These are phyloP conservation scores for Dalbergia cultrata DNA, from an alignment of 306 rosid species.

Conservation along the genomic window DNA sequence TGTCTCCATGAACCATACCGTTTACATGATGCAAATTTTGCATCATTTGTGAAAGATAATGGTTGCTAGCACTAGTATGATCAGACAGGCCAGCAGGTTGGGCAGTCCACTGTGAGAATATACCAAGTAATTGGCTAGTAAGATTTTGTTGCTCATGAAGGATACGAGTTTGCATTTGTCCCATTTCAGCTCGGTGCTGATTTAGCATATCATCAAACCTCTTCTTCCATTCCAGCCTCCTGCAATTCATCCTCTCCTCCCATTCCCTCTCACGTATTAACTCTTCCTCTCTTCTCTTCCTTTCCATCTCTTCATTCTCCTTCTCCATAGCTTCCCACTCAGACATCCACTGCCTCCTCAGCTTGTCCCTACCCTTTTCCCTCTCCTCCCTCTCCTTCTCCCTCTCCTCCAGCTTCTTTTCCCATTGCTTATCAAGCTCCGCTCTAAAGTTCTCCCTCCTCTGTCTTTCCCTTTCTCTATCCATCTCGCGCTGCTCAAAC, in stretches of 20 bases:
- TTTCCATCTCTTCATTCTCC: conserved; percentile 81
- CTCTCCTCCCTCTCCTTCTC: conserved; percentile 69
- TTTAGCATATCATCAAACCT: conserved; percentile 80
- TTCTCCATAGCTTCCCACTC: conserved; percentile 85
- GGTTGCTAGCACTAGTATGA: conserved; percentile 88
- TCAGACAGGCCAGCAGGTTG: conserved; percentile 87
- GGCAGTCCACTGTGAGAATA: conserved; percentile 92
- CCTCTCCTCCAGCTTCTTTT: conserved; percentile 71
- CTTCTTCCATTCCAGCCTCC: conserved; percentile 85
- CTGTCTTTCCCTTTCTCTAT: conserved; percentile 80
- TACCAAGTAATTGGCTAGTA: conserved; percentile 79
- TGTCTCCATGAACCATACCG: conserved; percentile 79
- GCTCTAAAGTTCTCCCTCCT: conserved; percentile 64
- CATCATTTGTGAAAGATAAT: conserved; percentile 95
- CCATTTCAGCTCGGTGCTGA: conserved; percentile 89
- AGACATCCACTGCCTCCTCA: conserved; percentile 71
- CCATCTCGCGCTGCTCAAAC: conserved; percentile 81
- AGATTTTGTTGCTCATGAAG: conserved; percentile 92
- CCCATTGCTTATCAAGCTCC: conserved; percentile 78
- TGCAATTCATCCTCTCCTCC: conserved; percentile 85
- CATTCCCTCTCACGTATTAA: conserved; percentile 71
- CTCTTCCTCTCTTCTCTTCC: conserved; percentile 84
- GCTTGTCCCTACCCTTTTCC: conserved; percentile 66
- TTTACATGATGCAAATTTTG: conserved; percentile 95
- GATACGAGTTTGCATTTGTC: conserved; percentile 85